Conservation (phyloP, 2,329 filamentous ascomycete genomes). For the Clarireedia paspali region DNA sequence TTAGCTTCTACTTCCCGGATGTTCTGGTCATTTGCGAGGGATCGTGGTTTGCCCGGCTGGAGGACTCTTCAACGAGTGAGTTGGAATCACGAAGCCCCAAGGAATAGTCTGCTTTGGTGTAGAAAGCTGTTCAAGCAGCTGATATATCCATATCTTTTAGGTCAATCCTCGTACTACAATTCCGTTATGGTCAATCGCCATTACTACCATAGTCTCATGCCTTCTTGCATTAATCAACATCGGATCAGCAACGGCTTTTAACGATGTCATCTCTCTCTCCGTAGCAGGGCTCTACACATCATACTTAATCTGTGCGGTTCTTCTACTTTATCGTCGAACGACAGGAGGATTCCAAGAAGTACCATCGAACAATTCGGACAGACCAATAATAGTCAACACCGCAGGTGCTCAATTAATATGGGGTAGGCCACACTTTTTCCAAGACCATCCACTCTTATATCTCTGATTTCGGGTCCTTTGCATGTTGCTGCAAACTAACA, state of each 20-base stretch:
- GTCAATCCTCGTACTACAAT: background rate
- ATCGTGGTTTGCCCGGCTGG: slow-evolving; percentile 36
- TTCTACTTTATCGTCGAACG: slow-evolving; percentile 9
- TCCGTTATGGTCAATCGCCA: slow-evolving; percentile 3
- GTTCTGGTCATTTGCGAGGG: slow-evolving; percentile 38
- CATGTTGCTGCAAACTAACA: background rate
- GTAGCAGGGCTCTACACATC: slow-evolving; percentile 8
- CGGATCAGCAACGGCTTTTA: slow-evolving; percentile 41
- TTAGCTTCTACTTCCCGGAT: slow-evolving; percentile 31
- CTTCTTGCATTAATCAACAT: slow-evolving; percentile 35
- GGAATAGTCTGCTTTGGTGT: too few relatives aligned
- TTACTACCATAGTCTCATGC: background rate
- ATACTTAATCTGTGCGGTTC: slow-evolving; percentile 5
- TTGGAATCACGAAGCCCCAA: background rate
- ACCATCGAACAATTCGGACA: background rate
- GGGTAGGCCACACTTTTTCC: background rate
- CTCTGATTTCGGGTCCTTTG: background rate
- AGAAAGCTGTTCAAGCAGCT: background rate
- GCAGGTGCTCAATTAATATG: slow-evolving; percentile 3
- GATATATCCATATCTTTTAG: background rate
- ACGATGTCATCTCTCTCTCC: slow-evolving; percentile 39
- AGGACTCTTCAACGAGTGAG: slow-evolving; percentile 30
- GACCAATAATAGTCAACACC: background rate
- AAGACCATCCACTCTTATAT: background rate
- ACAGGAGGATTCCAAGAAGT: background rate